Percentiles rank a stretch among this genome's conserved stretches.
phyloP scores from a whole-genome alignment of 2,329 filamentous ascomycete species.

The Exophiala xenobiotica region DNA sequence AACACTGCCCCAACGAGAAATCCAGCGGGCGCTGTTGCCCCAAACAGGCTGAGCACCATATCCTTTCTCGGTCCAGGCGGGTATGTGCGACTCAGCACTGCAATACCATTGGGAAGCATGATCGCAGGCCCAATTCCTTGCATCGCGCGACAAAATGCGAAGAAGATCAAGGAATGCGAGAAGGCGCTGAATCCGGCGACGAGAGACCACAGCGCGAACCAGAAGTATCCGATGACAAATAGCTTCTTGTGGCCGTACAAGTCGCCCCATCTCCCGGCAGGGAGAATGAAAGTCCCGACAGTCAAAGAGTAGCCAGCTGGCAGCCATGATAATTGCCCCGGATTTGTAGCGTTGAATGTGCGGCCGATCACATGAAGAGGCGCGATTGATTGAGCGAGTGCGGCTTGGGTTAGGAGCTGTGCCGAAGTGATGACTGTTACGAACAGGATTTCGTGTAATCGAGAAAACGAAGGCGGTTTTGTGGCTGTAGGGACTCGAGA shows the following conservation, averaged over 20 bases:
- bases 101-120: conserved; percentile 49
- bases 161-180: conserved; percentile 34
- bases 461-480: background rate
- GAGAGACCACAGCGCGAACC: conserved; percentile 52
- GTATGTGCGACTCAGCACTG: conserved; percentile 48
- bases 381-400: conserved; percentile 38
- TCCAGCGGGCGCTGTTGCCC: conserved; percentile 48
- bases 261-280: conserved; percentile 52
- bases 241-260: conserved; percentile 51
- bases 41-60: conserved; percentile 51
- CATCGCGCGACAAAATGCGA: conserved; percentile 37
- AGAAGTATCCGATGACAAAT: conserved; percentile 50
- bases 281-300: conserved; percentile 51
- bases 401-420: conserved; percentile 36
- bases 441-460: background rate
- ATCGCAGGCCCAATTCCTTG: conserved; percentile 52
- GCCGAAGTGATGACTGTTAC: background rate
- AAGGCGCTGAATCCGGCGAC: conserved; percentile 47
- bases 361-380: conserved; percentile 47
- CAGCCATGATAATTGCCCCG: conserved; percentile 49
- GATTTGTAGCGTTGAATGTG: conserved; percentile 41
- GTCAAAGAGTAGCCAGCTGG: conserved; percentile 51
- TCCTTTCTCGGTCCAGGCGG: conserved; percentile 46
- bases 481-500: conserved; percentile 1
- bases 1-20: conserved; percentile 45